Percentiles rank a stretch among this genome's conserved stretches.
These are phyloP conservation scores for Botryococcus braunii DNA, from an alignment of 163 green algal genomes.

Conservation along the genomic window DNA sequence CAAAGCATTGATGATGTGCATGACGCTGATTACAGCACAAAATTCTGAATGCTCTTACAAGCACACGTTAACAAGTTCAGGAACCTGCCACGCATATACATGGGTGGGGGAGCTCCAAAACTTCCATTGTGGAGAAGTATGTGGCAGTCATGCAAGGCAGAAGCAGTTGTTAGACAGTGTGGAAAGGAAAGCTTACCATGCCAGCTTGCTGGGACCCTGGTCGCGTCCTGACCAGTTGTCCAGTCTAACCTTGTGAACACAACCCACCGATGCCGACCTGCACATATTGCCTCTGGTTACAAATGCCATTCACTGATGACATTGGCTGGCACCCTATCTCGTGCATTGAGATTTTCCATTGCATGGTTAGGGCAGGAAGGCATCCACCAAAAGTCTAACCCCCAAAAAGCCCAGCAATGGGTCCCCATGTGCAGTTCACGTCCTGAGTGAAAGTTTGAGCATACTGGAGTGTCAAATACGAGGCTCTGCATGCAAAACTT, in stretches of 20 bases:
- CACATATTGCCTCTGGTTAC: neutral
- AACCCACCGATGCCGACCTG: conserved; percentile 43
- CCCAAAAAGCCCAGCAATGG: neutral
- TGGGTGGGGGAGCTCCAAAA: conserved; percentile 22
- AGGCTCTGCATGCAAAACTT: neutral
- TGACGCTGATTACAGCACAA: too few relatives aligned
- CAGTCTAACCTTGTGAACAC: conserved; percentile 29
- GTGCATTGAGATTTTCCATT: neutral
- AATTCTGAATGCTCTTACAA: neutral
- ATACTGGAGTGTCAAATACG: neutral
- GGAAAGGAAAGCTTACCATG: conserved; percentile 19
- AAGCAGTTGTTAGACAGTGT: neutral
- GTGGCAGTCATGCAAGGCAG: neutral
- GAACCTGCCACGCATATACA: conserved; percentile 13
- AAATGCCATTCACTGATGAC: neutral
- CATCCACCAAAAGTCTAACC: neutral
- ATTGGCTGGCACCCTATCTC: neutral
- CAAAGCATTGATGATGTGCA: too few relatives aligned
- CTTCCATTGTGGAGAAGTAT: conserved; percentile 36
- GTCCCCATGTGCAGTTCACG: neutral
- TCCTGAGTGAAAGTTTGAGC: neutral
- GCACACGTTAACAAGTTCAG: neutral
- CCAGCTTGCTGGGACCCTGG: conserved; percentile 33
- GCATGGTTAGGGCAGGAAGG: neutral
- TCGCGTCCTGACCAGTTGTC: conserved; percentile 27